phyloP scores from a whole-genome alignment of 805 yeast genomes.

The Candida railenensis region DNA sequence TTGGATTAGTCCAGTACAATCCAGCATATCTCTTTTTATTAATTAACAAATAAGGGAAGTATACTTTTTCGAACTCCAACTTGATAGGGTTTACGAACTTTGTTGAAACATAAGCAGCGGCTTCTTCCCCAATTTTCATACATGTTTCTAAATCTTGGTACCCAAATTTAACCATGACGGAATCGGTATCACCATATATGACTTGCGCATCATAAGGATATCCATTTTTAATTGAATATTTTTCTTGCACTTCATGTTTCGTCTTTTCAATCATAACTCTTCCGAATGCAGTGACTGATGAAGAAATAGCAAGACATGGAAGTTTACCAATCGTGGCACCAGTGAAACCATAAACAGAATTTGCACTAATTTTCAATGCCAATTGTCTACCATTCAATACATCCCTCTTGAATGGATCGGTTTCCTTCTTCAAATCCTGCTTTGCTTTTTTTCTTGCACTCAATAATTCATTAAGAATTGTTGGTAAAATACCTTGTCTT shows the following conservation, averaged over 20 bases:
- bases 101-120: constrained; percentile 83
- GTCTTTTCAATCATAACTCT: constrained; percentile 95
- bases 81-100: constrained; percentile 84
- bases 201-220: constrained; percentile 83
- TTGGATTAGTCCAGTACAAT: constrained; percentile 88
- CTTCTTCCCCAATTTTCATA: constrained; percentile 91
- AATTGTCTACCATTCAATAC: constrained; percentile 96
- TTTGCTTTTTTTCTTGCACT: constrained; percentile 93
- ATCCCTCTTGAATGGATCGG: constrained; percentile 89
- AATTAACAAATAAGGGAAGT: constrained; percentile 89
- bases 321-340: constrained; percentile 98
- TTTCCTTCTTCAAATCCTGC: constrained; percentile 84
- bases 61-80: constrained; percentile 94
- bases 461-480: constrained; percentile 83
- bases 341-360: constrained; percentile 97
- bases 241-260: constrained; percentile 77
- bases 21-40: constrained; percentile 98
- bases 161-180: constrained; percentile 98
- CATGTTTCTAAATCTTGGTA: constrained; percentile 73
- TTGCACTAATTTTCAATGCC: constrained; percentile 94
- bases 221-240: constrained; percentile 80
- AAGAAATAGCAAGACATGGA: constrained; percentile 95
- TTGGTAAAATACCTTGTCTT: constrained; percentile 87
- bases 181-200: constrained; percentile 98
- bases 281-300: constrained; percentile 94